Evolutionary conservation across 148 eudicot species (phyloP).

Genomic region (Pharnaceum exiguum): DNA sequence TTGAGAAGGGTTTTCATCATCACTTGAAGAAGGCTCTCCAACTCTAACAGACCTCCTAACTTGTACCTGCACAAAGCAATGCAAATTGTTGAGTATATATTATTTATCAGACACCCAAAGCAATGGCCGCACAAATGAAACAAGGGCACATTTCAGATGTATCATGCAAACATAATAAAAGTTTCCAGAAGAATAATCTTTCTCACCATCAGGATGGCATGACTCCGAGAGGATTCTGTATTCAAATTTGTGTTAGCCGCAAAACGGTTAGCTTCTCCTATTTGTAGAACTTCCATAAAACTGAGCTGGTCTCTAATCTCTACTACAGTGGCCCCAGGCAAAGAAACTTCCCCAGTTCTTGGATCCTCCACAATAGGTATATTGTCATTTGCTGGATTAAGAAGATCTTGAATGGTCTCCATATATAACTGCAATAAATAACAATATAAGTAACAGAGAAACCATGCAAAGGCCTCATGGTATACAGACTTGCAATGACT

Average conservation of each 20-base stretch:
- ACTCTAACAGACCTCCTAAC: constrained; percentile 65
- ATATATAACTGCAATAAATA: constrained; percentile 62
- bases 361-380: constrained; percentile 86
- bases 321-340: constrained; percentile 81
- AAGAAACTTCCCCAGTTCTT: constrained; percentile 84
- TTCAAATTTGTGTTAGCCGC: constrained; percentile 94
- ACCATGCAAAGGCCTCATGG: neutral
- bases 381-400: constrained; percentile 87
- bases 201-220: constrained; percentile 82
- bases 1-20: constrained; percentile 48
- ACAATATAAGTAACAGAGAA: neutral
- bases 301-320: constrained; percentile 62
- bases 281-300: constrained; percentile 66
- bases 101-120: neutral
- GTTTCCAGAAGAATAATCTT: neutral
- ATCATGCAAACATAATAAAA: neutral
- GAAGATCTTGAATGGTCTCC: constrained; percentile 95
- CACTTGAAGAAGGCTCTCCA: constrained; percentile 64
- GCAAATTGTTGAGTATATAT: constrained; percentile 1
- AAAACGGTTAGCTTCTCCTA: constrained; percentile 86
- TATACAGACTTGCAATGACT: neutral
- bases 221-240: constrained; percentile 95
- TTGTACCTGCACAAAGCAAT: constrained; percentile 52
- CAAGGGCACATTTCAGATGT: neutral
- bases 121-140: too few relatives aligned